Base-by-base conservation (phyloP, 2,329 filamentous ascomycete genomes). In the Ophiostoma montium region DNA sequence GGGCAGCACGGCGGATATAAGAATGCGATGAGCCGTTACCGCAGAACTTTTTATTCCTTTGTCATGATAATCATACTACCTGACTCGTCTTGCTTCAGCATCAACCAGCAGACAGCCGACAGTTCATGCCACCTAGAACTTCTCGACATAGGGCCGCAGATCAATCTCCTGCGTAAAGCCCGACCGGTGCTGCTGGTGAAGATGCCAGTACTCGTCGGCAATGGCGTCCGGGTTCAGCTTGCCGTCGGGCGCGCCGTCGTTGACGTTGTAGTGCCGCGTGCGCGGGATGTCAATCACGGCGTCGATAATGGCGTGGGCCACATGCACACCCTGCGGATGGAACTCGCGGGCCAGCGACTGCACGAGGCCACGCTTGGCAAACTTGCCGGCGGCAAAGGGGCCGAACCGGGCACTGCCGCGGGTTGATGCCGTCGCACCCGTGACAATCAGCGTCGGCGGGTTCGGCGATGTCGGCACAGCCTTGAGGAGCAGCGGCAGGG, bases 81-180 rank as follows among this genome's bases (percentile, higher is more conserved):
- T 33, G 31, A 30, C 45, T n/a, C n/a, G n/a, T n/a, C n/a, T n/a
- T n/a, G n/a, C n/a, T n/a, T n/a, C n/a, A n/a, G n/a, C n/a, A n/a
- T n/a, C n/a, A n/a, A n/a, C n/a, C n/a, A n/a, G n/a, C n/a, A n/a
- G n/a, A n/a, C n/a, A n/a, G 21, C 3, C 5, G 12, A 16, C 18
- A 19, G 18, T 16, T 3, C 6, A 30, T 33, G 15, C 30, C 16
- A 1, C n/a, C 61, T 72, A 89, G 71, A 84, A 94, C 63, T 89
- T 94, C 70, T 94, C 87, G 47, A 88, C 70, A 63, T 78, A 88
- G 1, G 87, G 86, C 54, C 87, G 71, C 30, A 89, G 67, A 63
- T 94, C 87, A 57, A 94, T 64, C 66, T 94, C 86, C 60, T 86
- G 85, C 0, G 85, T 88, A 59, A 90, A 94, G 2, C 78, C 78